Base-by-base conservation (phyloP, 768 basidiomycete species). In the Clavulina sp. region DNA sequence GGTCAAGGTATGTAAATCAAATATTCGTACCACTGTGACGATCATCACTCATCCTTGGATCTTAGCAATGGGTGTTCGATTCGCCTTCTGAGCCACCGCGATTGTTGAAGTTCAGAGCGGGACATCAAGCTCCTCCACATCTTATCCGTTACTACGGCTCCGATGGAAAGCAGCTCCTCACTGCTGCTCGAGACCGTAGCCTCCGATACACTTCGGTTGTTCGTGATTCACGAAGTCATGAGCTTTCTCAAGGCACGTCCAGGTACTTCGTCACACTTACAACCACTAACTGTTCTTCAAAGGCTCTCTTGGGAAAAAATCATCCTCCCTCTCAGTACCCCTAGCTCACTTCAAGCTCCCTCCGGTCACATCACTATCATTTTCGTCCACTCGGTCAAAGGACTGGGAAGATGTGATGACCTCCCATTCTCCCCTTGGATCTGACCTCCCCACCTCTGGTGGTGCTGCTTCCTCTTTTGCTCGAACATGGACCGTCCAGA, bases 381-480 rank as follows among this genome's bases (percentile, higher is more conserved):
- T 78, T 63, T 89, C 88, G 1, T 72, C 78, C 1, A 71, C 81
- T 0, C 75, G 91, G 26, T 73, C 84, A 5, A 93, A 89, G 63
- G 92, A 99, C 56, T 99, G 95, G 95, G 93, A 97, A 60, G 91
- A 97, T 60, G 81, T 97, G 41, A 63, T 99, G 4, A 91, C 92
- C n/a, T 77, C 78, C 0, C 92, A 96, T 62, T 69, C 75, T 16
- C 9, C 43, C 9, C 26, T 24, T 28, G 26, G 9, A 9, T 9
- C 13, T 13, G 43, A 46, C 9, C 13, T 46, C 26, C 26, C 43
- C 26, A 28, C 9, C 9, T 38, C 36, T 38, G 13, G 13, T 13
- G 36, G 36, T 13, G 13, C 31, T 1, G 86, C 88, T 44, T 91
- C 93, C 58, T 71, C 76, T 3, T 73, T 80, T 52, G 84, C 84